phyloP scores from a whole-genome alignment of 257 asterid genomes.

The Ocimum tenuiflorum region DNA sequence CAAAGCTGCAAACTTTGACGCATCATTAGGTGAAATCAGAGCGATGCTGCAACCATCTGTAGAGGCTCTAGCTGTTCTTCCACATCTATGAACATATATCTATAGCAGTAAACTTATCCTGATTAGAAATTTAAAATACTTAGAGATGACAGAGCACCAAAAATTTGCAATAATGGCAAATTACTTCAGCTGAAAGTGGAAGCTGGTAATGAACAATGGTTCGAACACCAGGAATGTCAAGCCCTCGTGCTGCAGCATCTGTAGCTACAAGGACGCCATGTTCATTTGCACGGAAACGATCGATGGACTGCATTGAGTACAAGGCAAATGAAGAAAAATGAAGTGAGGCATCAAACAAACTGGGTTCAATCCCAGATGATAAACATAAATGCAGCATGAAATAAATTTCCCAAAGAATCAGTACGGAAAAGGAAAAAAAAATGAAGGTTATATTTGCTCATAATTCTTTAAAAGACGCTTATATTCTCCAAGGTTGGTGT shows the following conservation, averaged over 20 bases:
- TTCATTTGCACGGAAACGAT: slow-evolving; percentile 73
- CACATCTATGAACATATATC: slow-evolving; percentile 95
- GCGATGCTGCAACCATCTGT: slow-evolving; percentile 97
- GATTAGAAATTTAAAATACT: slow-evolving; percentile 10
- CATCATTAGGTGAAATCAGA: slow-evolving; percentile 77
- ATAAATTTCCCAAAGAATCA: background rate
- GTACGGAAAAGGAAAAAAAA: background rate
- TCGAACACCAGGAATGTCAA: slow-evolving; percentile 83
- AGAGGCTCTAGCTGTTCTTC: slow-evolving; percentile 96
- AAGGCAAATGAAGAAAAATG: slow-evolving; percentile 9
- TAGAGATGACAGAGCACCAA: background rate
- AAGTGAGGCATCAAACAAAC: background rate
- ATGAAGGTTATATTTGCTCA: background rate
- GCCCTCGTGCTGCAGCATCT: slow-evolving; percentile 96
- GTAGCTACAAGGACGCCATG: slow-evolving; percentile 85
- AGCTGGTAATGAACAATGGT: slow-evolving; percentile 97
- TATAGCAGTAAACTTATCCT: slow-evolving; percentile 23
- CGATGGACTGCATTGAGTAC: slow-evolving; percentile 63
- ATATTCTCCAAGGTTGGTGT: background rate
- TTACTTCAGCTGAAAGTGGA: slow-evolving; percentile 93
- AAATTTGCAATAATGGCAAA: slow-evolving; percentile 13
- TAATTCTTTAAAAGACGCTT: background rate
- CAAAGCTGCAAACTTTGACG: slow-evolving; percentile 77
- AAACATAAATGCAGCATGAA: background rate
- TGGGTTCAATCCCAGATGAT: background rate